Evolutionary conservation across 108 stramenopile species (phyloP).

Genomic region (Nitzschia putrida): DNA sequence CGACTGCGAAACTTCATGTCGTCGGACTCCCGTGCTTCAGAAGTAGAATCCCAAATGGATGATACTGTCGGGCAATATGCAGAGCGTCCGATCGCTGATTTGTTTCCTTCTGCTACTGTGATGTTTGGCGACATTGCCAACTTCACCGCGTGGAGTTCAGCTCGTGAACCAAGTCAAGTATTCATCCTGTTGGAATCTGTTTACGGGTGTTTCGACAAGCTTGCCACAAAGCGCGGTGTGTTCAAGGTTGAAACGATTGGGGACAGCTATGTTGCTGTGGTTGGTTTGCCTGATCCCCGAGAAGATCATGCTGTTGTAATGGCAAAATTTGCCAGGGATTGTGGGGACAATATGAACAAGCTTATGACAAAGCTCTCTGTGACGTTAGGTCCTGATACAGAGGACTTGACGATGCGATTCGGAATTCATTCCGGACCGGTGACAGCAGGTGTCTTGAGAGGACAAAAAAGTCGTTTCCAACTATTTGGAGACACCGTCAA

Average conservation of each 20-base stretch:
- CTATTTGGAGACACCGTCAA: constrained; percentile 78
- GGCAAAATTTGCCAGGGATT: constrained; percentile 5
- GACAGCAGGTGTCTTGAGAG: constrained; percentile 59
- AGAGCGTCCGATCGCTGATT: not conserved
- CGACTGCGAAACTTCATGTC: no score
- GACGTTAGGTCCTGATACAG: constrained; percentile 17
- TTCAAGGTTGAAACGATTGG: constrained; percentile 28
- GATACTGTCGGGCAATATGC: no score
- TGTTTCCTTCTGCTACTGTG: constrained; percentile 27
- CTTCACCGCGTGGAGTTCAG: constrained; percentile 20
- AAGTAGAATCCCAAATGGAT: no score
- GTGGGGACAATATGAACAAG: not conserved
- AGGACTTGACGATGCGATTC: constrained; percentile 14
- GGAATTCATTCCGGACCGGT: constrained; percentile 62
- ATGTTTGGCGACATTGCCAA: not conserved
- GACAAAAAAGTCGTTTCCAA: constrained; percentile 53
- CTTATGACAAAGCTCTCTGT: constrained; percentile 2
- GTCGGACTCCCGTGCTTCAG: no score
- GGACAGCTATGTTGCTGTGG: constrained; percentile 19
- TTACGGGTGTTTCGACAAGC: constrained; percentile 5
- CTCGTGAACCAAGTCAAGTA: constrained; percentile 18
- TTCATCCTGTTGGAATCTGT: constrained; percentile 13
- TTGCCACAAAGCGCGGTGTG: constrained; percentile 3
- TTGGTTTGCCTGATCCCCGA: constrained; percentile 11
- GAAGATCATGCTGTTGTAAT: constrained; percentile 18